Base-by-base conservation (phyloP, 1,284 basidiomycete species). In the Pyrrhoderma lamaoense region DNA sequence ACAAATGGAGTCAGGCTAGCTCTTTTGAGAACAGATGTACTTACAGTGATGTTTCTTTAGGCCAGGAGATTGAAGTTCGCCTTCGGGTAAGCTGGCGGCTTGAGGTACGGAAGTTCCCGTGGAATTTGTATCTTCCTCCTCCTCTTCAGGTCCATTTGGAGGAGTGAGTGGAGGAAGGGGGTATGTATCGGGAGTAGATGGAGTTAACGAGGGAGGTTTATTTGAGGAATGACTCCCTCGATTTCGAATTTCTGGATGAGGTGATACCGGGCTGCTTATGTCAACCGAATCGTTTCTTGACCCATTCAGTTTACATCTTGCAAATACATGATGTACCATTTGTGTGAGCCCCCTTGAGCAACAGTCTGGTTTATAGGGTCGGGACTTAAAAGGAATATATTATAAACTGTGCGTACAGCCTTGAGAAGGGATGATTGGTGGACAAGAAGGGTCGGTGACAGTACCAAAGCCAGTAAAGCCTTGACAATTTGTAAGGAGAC, bases 401-500 rank as follows among this genome's bases (percentile, higher is more conserved):
- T 97, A 71, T 97, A 97, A 1, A 98, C 93, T 4, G 94, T 96
- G 36, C 94, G 79, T 23, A 98, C 89, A 23, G 94, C 92, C 67
- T 95, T 95, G 58, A 98, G 78, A 35, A 98, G 74, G 11, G 90
- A 89, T 5, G 91, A 94, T 65, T 96, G 93, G 66, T 97, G 94
- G 2, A 96, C 89, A 37, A 91, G 76, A 58, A 88, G 83, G 37
- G 82, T 88, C 2, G 87, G 77, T 5, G 92, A 95, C 36, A 98
- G 74, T 21, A 96, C 85, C 43, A 97, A 72, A 0, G 92, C 78
- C 48, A 98, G 77, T 19, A 98, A 74, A 5, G 92, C 93, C 66
- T 96, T 97, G 57, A 97, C 91, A 56, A 98, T 92, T 63, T 97
- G 94, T 8, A 98, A 73, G 1, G 92, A 93, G 39, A 96, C 93